phyloP scores from a whole-genome alignment of 2,329 filamentous ascomycete species.

The Bipolaris oryzae region DNA sequence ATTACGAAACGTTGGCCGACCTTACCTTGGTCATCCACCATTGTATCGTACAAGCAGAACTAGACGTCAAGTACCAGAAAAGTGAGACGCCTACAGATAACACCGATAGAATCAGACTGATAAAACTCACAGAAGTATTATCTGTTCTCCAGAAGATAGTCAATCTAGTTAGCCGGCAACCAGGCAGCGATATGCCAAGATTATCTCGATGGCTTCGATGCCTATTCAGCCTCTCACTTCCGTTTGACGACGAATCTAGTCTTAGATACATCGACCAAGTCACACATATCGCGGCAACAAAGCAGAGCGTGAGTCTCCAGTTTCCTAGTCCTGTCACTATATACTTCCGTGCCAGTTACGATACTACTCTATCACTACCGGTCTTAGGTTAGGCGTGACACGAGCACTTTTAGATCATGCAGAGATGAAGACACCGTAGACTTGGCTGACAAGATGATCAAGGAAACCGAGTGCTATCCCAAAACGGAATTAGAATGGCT shows the following conservation, averaged over 20 bases:
- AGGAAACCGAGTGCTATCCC: slow-evolving; percentile 62
- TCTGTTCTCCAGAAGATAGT: slow-evolving; percentile 68
- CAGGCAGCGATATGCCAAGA: slow-evolving; percentile 62
- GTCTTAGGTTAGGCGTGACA: slow-evolving; percentile 18
- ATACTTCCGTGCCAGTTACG: slow-evolving; percentile 16
- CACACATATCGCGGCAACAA: slow-evolving; percentile 43
- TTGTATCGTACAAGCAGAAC: slow-evolving; percentile 36
- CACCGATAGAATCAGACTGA: slow-evolving; percentile 28
- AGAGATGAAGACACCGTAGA: slow-evolving; percentile 1
- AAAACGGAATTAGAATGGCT: slow-evolving; percentile 76
- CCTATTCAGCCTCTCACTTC: slow-evolving; percentile 71
- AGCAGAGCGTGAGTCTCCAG: slow-evolving; percentile 35
- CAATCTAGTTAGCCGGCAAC: slow-evolving; percentile 67
- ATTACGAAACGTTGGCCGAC: slow-evolving; percentile 56
- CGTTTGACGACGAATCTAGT: slow-evolving; percentile 61
- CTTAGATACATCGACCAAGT: slow-evolving; percentile 70
- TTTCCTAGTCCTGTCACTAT: background rate
- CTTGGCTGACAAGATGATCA: slow-evolving; percentile 29
- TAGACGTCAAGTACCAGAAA: slow-evolving; percentile 39
- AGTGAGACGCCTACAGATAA: slow-evolving; percentile 32
- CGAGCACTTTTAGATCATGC: slow-evolving; percentile 22
- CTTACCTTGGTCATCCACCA: slow-evolving; percentile 54
- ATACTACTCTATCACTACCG: background rate
- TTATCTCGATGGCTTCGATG: slow-evolving; percentile 80
- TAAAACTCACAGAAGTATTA: slow-evolving; percentile 29